These are phyloP conservation scores for Kodamaea jinghongensis DNA, from an alignment of 805 yeast species.

Conservation along the genomic window DNA sequence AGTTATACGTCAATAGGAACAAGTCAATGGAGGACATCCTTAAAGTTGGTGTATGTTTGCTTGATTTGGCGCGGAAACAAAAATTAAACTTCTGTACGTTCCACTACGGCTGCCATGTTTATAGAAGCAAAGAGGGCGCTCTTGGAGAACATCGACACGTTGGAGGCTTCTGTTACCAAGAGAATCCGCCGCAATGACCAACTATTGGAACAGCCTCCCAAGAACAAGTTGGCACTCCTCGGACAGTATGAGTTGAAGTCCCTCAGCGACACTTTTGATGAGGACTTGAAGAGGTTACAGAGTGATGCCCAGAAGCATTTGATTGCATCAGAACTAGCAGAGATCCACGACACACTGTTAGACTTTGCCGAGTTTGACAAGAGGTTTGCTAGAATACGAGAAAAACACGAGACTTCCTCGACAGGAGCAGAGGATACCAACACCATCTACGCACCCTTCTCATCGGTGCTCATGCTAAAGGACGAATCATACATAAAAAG, in stretches of 20 bases:
- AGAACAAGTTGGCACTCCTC: slow-evolving; percentile 20
- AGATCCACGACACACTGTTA: slow-evolving; percentile 13
- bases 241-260: slow-evolving; percentile 67
- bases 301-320: slow-evolving; percentile 8
- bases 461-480: slow-evolving; percentile 18
- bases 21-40: slow-evolving; percentile 14
- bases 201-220: slow-evolving; percentile 12
- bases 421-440: slow-evolving; percentile 17
- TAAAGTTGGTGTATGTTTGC: neutral
- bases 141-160: slow-evolving; percentile 66
- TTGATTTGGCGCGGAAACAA: neutral
- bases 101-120: slow-evolving; percentile 16
- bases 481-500: slow-evolving; percentile 13
- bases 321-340: slow-evolving; percentile 15
- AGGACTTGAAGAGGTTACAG: slow-evolving; percentile 7
- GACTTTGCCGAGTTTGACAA: slow-evolving; percentile 38
- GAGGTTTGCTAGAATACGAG: slow-evolving; percentile 27
- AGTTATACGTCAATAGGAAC: slow-evolving; percentile 51
- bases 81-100: too few relatives aligned
- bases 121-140: slow-evolving; percentile 34
- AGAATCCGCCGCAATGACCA: slow-evolving; percentile 39
- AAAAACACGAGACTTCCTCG: slow-evolving; percentile 13
- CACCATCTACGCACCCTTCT: slow-evolving; percentile 20
- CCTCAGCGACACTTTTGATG: slow-evolving; percentile 46
- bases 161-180: slow-evolving; percentile 64